Evolutionary conservation across 2,329 filamentous ascomycete genomes (phyloP).

Genomic region (Teratosphaeria destructans): DNA sequence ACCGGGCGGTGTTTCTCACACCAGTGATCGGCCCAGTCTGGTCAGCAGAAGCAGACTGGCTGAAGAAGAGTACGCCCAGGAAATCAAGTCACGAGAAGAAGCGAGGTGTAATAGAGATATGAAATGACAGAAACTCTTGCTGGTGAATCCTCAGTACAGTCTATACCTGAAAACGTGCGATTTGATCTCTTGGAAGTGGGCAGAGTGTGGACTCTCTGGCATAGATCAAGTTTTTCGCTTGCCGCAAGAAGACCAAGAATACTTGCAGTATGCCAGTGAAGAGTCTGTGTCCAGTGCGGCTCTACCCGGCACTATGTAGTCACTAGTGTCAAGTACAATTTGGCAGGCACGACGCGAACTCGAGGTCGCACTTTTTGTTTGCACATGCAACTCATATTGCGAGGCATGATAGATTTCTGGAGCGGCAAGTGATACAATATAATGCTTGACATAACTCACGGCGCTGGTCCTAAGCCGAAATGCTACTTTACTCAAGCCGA

Average conservation of each 20-base stretch:
- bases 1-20: neutral
- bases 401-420: neutral
- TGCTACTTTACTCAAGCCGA: slow-evolving; percentile 63
- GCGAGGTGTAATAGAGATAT: neutral
- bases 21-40: neutral
- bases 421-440: neutral
- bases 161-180: neutral
- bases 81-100: neutral
- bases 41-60: neutral
- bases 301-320: neutral
- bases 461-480: slow-evolving; percentile 36
- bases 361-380: neutral
- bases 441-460: slow-evolving; percentile 4
- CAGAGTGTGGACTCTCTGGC: too few species aligned
- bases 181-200: neutral
- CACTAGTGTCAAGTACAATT: neutral
- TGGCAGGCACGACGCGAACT: neutral
- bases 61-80: neutral
- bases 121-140: neutral
- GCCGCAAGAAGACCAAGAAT: too few species aligned
- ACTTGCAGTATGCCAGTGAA: neutral
- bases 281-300: neutral
- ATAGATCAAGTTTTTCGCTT: too few species aligned
- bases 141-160: neutral
- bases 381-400: neutral